Base-by-base conservation (phyloP, 2,329 filamentous ascomycete genomes). In the Arthroderma sp. region DNA sequence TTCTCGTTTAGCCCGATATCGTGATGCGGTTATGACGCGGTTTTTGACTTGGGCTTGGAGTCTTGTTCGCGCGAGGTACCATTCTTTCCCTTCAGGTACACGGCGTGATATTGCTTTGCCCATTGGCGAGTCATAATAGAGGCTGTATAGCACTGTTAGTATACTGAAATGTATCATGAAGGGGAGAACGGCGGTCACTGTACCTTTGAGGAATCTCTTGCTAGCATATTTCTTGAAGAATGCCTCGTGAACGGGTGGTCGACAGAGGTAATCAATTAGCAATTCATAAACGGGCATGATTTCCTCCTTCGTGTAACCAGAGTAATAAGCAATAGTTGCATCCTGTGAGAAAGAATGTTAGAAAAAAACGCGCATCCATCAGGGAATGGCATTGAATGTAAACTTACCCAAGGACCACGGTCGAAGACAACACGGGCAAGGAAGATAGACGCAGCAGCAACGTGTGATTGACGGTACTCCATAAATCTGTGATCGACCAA, bases 221-320 rank as follows among this genome's bases (percentile, higher is more conserved):
- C 89, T 95, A 58, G 93, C 93, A 72, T 98, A 98, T 75, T 98
- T 98, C 82, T 95, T 95, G 81, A 96, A 97, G 79, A 98, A 96
- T 38, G 93, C 94, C 71, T 97, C 91, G 68, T 98, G 93, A 44
- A 85, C 82, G 56, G 96, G 87, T 25, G 91, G 93, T 11, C 88
- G 84, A 59, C 87, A 87, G 39, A 98, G 85, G 71, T 98, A 98
- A 72, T 98, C 91, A 61, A 98, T 84, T 91, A 98, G 96, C 60
- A 97, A 80, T 66, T 86, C 81, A 68, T 95, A 88, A 41, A 97
- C 88, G 9, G 91, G 91, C 71, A 91, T 82, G 64, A 98, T 90
- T 73, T 98, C 88, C 51, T 91, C 84, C 72, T 97, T 91, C 2
- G 81, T 86, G 73, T 97, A 98, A 57, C 93, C 93, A 56, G 93